Percentiles rank a stretch among this genome's conserved stretches.
Evolutionary conservation across 345 rosid genomes (phyloP).

Genomic region (Eucalyptus virginea): DNA sequence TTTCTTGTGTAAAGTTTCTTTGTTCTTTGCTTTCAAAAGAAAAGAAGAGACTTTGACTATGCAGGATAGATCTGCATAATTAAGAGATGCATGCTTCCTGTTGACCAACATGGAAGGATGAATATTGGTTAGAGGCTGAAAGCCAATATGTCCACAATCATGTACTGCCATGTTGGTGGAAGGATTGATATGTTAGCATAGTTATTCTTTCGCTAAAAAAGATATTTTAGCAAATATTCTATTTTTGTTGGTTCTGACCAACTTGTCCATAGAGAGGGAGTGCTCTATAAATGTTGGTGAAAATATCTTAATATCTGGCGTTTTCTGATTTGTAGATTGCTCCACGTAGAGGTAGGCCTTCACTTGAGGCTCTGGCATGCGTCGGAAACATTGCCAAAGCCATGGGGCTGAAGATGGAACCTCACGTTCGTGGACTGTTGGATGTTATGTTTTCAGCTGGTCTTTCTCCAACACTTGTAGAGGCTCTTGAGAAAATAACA

Average conservation of each 20-base stretch:
- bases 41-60: not conserved
- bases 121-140: not conserved
- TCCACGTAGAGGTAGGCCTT: conserved; percentile 95
- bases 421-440: conserved; percentile 70
- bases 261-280: not conserved
- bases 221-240: not conserved
- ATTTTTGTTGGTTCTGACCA: not conserved
- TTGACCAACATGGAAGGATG: not conserved
- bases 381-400: conserved; percentile 97
- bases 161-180: not conserved
- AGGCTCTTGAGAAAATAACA: conserved; percentile 84
- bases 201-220: not conserved
- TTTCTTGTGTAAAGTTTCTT: not conserved
- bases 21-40: not conserved
- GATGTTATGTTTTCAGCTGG: conserved; percentile 85
- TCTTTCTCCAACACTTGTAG: conserved; percentile 78
- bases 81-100: not conserved
- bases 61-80: not conserved
- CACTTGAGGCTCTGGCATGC: conserved; percentile 21
- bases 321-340: conserved; percentile 57
- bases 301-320: not conserved
- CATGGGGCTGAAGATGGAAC: conserved; percentile 81
- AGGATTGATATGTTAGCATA: not conserved
- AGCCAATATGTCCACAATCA: not conserved
- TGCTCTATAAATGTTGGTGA: not conserved